phyloP scores from a whole-genome alignment of 139 green algal genomes.

The Tetradesmus obliquus region DNA sequence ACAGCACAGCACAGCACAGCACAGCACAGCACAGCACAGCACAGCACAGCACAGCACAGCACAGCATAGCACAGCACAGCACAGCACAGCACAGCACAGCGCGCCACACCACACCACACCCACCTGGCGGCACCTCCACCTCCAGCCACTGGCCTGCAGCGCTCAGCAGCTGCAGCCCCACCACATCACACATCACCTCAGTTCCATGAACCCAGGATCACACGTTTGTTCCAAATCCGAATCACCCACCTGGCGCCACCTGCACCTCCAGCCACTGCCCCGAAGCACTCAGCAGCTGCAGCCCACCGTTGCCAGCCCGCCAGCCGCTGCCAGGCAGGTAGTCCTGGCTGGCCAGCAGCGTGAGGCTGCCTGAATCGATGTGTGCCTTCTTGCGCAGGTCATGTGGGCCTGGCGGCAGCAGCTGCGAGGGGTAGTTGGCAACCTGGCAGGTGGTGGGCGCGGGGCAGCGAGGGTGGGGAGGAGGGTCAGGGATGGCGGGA shows the following conservation, averaged over 20 bases:
- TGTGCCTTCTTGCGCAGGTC: slow-evolving; percentile 56
- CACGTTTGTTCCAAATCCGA: not conserved
- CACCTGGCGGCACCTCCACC: slow-evolving; percentile 40
- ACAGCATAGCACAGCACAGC: slow-evolving; percentile 39
- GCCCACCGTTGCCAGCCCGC: slow-evolving; percentile 48
- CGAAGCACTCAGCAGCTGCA: slow-evolving; percentile 47
- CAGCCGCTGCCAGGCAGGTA: slow-evolving; percentile 34
- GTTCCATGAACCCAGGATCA: not conserved
- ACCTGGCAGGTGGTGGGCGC: not conserved
- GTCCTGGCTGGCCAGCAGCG: slow-evolving; percentile 51
- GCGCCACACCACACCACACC: too few species aligned
- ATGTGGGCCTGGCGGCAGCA: not conserved
- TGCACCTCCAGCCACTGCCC: slow-evolving; percentile 49
- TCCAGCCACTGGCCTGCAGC: slow-evolving; percentile 32
- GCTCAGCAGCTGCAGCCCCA: slow-evolving; percentile 49
- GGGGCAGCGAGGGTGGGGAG: too few species aligned
- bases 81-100: not conserved
- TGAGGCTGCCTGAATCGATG: slow-evolving; percentile 48
- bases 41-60: slow-evolving; percentile 42
- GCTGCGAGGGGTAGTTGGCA: slow-evolving; percentile 49
- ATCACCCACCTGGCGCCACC: slow-evolving; percentile 33
- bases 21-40: not conserved
- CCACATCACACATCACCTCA: not conserved
- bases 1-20: slow-evolving; percentile 31
- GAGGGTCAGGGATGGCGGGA: too few species aligned